Percentiles rank a stretch among this genome's conserved stretches.
These are phyloP conservation scores for Lepidium sativum DNA, from an alignment of 345 rosid species.

Conservation along the genomic window DNA sequence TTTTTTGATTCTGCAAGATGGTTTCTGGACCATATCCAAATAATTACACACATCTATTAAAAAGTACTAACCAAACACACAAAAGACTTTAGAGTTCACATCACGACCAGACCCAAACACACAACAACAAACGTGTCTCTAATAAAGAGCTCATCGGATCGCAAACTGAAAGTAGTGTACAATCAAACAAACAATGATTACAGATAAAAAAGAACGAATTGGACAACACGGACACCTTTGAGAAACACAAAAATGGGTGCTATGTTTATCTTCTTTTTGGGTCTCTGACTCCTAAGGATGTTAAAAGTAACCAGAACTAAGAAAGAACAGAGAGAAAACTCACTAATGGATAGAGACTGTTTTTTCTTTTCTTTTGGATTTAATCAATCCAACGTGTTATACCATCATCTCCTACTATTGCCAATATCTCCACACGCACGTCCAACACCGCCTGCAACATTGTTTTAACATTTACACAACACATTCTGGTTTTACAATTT, in stretches of 20 bases:
- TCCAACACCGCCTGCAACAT: constrained; percentile 72
- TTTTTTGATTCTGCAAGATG: background rate
- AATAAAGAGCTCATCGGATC: background rate
- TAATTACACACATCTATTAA: background rate
- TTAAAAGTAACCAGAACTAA: background rate
- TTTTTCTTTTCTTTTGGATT: background rate
- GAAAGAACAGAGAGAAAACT: background rate
- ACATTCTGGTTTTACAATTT: background rate
- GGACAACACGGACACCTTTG: background rate
- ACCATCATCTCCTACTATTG: constrained; percentile 75
- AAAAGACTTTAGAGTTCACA: background rate
- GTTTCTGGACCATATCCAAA: background rate
- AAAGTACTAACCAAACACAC: constrained; percentile 6
- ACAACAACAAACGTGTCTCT: background rate
- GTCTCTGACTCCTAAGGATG: background rate
- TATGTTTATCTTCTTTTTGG: background rate
- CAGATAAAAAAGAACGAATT: background rate
- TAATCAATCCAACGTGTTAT: constrained; percentile 84
- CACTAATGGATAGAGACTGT: constrained; percentile 10
- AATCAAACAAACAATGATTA: background rate
- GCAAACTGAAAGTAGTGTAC: background rate
- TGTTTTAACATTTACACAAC: constrained; percentile 1
- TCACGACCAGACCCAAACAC: background rate
- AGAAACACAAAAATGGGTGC: constrained; percentile 1
- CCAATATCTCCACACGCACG: constrained; percentile 73